Base-by-base conservation (phyloP, 176 grass and related monocot species). In the Cenchrus americanus region DNA sequence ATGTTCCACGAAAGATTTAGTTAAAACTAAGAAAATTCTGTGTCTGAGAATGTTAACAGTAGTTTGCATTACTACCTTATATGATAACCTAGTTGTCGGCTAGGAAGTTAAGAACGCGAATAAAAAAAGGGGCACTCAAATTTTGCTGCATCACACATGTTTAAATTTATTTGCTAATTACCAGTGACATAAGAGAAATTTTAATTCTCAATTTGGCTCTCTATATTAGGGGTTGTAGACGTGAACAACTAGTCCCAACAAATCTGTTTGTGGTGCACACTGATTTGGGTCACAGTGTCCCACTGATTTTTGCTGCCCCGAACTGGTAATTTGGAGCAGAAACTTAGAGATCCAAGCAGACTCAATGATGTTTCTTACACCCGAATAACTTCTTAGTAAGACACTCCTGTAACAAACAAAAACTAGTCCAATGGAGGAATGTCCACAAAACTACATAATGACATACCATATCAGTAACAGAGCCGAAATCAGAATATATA, bases 371-470 rank as follows among this genome's bases (percentile, higher is more conserved):
- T 42, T 8, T 73, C 58, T 10, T 40, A 57, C 17, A 15, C 42
- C 44, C 73, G 15, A 44, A 55, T 73, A 54, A 43, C 53, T 64
- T 14, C 14, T 14, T 65, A 66, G 72, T 4, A 54, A 5, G 23
- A 23, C 34, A 73, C 27, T 11, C 43, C 66, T 69, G 40, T 19
- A 80, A 73, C 41, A 58, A 70, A 49, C n/a, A 68, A 40, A 14
- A 66, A 72, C 7, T 30, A 72, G 66, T 42, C 50, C 50, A 61
- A 52, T 24, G 82, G 57, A 72, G 14, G 43, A 62, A 70, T 48
- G 37, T 46, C 61, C 64, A 46, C 32, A 19, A 13, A 2, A 59
- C 21, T 72, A 32, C 19, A 10, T 8, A 80, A 53, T 70, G 54
- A 24, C 18, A 68, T 62, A 40, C 11, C 54, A 47, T 19, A 77